Conservation (phyloP, 208 protist species). For the Trypanosoma brucei region DNA sequence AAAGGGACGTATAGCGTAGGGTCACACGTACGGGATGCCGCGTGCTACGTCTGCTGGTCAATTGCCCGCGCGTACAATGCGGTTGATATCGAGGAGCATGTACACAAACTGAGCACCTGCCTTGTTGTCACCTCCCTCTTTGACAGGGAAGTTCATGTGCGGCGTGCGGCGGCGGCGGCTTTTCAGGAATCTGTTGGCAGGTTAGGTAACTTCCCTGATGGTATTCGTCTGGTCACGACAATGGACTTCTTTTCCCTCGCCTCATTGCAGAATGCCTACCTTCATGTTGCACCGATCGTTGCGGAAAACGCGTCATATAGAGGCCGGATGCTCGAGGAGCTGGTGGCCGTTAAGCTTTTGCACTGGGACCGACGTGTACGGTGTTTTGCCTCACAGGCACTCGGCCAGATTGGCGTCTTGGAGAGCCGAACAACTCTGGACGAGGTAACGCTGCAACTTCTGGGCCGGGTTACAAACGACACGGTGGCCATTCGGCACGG, state of each 20-base stretch:
- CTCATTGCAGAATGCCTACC: constrained; percentile 88
- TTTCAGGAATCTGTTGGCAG: constrained; percentile 93
- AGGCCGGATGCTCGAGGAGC: constrained; percentile 78
- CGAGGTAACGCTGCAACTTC: constrained; percentile 41
- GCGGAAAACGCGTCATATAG: constrained; percentile 80
- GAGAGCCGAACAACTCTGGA: constrained; percentile 21
- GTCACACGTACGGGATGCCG: constrained; percentile 96
- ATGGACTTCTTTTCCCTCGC: constrained; percentile 97
- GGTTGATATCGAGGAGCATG: constrained; percentile 74
- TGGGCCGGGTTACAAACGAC: constrained; percentile 45
- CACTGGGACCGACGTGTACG: constrained; percentile 91
- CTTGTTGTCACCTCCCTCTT: constrained; percentile 85
- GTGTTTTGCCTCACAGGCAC: constrained; percentile 67
- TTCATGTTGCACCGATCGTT: constrained; percentile 64
- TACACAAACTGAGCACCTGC: constrained; percentile 59
- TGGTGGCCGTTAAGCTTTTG: constrained; percentile 76
- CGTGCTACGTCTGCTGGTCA: constrained; percentile 98
- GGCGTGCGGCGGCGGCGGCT: constrained; percentile 88
- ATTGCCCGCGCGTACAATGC: constrained; percentile 96
- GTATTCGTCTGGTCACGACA: constrained; percentile 94
- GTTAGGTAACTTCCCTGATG: constrained; percentile 93
- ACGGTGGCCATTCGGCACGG: constrained; percentile 90
- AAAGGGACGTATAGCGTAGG: constrained; percentile 95
- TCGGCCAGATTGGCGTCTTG: constrained; percentile 55
- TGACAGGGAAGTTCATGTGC: constrained; percentile 92